Conservation (phyloP, 371 early-diverging fungal species). For the Synchytrium microbalum region DNA sequence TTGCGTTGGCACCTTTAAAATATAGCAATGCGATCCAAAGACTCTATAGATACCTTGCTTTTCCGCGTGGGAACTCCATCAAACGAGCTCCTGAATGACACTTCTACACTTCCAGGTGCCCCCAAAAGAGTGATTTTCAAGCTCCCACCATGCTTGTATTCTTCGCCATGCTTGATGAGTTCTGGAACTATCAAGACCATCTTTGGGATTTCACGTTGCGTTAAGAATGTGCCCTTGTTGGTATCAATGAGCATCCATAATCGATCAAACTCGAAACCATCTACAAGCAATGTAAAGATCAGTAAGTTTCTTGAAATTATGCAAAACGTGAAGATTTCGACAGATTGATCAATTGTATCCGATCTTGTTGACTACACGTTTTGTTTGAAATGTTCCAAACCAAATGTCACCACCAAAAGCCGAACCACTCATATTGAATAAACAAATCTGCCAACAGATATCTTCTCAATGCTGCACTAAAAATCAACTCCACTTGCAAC, state of each 20-base stretch:
- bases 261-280: constrained; percentile 33
- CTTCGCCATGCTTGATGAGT: constrained; percentile 9
- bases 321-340: neutral
- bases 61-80: constrained; percentile 4
- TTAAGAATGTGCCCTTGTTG: neutral
- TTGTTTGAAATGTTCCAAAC: no score
- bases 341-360: neutral
- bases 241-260: constrained; percentile 27
- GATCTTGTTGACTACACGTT: no score
- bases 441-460: no score
- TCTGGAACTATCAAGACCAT: constrained; percentile 19
- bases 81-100: no score
- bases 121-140: constrained; percentile 17
- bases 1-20: neutral
- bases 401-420: no score
- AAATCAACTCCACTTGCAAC: neutral
- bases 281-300: neutral
- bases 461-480: neutral
- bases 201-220: constrained; percentile 10
- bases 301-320: neutral
- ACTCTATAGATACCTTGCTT: constrained; percentile 6
- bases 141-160: constrained; percentile 18
- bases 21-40: constrained; percentile 6
- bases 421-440: no score
- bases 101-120: constrained; percentile 20